Base-by-base conservation (phyloP, 2,329 filamentous ascomycete species). In the Nigrospora osmanthi region DNA sequence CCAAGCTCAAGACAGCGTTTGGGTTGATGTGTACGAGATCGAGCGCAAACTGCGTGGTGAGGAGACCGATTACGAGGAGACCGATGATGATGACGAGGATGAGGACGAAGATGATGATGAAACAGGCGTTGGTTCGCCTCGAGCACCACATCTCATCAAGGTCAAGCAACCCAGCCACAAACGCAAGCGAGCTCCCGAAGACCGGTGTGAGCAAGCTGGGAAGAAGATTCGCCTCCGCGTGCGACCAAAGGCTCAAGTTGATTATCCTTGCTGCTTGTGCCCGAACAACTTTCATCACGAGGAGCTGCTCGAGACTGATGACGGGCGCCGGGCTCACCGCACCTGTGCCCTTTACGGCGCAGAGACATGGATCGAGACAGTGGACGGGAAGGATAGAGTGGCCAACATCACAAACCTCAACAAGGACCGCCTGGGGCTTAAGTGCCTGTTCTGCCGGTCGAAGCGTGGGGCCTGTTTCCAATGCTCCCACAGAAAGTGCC, bases 381-480 rank as follows among this genome's bases (percentile, higher is more conserved):
- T 84, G 11, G 80, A 86, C 49, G 86, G 78, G 30, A 71, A 76
- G 40, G 89, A 95, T 49, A 76, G 81, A 11, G 78, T 96, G 19
- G 85, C 78, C 53, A 91, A 94, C 53, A 78, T 89, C 42, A 76
- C 79, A n/a, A 80, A 80, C 49, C 89, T 97, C 53, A 83, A 87
- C 59, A 91, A 93, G 63, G 88, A 87, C 45, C 86, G 91, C 16
- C 70, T 95, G 54, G 89, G 94, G 23, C 81, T 97, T 54, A 95
- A 95, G 65, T 98, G 93, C 64, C 81, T 95, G 49, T 95, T 88
- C 67, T 98, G 93, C 61, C 87, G 90, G 32, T 94, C 89, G 31
- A 94, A 93, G 64, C 87, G 86, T 46, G 93, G 93, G n/a, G 89
- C 89, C 14, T 96, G 91, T 67, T 94, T 98, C 68, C 91, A 97